A percentile compares a stretch with the other conserved stretches of the same genome.
Conservation (phyloP, 192 early-diverging fungal species). For the Geranomyces variabilis region DNA sequence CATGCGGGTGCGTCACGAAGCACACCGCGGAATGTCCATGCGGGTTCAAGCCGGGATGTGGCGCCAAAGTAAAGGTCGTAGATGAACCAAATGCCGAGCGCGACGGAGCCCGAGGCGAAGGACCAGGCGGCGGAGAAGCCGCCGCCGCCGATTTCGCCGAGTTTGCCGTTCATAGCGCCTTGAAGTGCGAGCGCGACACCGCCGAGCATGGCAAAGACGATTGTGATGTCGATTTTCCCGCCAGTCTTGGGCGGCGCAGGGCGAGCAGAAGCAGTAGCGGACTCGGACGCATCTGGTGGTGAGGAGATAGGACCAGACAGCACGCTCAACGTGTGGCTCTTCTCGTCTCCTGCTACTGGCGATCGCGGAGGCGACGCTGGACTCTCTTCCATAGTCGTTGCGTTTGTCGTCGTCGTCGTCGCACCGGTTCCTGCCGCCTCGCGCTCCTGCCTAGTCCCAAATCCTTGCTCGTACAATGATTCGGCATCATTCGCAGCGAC, state of each 20-base stretch:
- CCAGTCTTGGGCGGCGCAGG: not conserved
- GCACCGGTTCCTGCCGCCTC: not conserved
- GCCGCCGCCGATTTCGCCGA: constrained; percentile 7
- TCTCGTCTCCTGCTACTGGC: not conserved
- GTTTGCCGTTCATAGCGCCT: constrained; percentile 36
- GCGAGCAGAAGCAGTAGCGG: not conserved
- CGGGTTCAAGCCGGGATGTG: constrained; percentile 9
- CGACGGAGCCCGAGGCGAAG: constrained; percentile 4
- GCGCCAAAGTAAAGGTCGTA: constrained; percentile 15
- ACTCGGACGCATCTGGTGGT: not conserved
- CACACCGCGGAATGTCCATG: not conserved
- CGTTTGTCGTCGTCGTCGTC: too few species aligned
- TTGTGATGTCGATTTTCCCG: constrained; percentile 15
- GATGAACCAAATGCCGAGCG: not conserved
- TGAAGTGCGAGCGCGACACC: constrained; percentile 30
- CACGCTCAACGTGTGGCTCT: not conserved
- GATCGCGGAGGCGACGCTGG: not conserved
- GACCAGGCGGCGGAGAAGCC: constrained; percentile 23
- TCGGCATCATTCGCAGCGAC: not conserved
- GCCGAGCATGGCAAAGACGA: constrained; percentile 22
- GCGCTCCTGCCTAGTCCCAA: not conserved
- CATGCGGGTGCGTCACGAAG: constrained; percentile 47
- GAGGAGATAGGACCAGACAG: not conserved
- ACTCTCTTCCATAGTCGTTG: too few species aligned
- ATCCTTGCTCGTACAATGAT: not conserved